Conservation (phyloP, 257 asterid species). For the Misopates orontium region DNA sequence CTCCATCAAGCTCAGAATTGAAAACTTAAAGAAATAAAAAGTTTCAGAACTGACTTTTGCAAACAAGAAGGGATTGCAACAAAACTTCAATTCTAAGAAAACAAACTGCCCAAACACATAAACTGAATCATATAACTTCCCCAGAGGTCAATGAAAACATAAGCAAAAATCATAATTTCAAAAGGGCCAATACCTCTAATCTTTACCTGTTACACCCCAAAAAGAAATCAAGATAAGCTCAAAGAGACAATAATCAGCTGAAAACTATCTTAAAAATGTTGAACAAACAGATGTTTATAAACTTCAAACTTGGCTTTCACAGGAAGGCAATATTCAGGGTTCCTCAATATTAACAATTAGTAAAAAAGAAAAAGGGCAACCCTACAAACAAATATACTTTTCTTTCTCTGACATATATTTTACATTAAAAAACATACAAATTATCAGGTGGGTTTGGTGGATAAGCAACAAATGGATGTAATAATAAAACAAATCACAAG, state of each 20-base stretch:
- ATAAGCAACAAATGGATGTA: conserved; percentile 38
- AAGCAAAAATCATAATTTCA: background rate
- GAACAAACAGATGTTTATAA: conserved; percentile 24
- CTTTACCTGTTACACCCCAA: conserved; percentile 24
- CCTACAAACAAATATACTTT: conserved; percentile 22
- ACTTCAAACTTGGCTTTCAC: conserved; percentile 30
- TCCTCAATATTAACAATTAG: conserved; percentile 33
- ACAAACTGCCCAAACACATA: background rate
- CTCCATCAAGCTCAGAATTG: too few species aligned
- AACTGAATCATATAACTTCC: background rate
- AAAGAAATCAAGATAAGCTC: conserved; percentile 33
- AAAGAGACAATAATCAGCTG: conserved; percentile 37
- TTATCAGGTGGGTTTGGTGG: conserved; percentile 43
- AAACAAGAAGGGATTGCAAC: too few species aligned
- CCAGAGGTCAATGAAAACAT: background rate
- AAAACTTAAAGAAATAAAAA: too few species aligned
- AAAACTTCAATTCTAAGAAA: too few species aligned
- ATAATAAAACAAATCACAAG: conserved; percentile 32
- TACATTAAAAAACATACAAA: conserved; percentile 21
- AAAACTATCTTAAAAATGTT: conserved; percentile 12
- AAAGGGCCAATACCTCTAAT: background rate
- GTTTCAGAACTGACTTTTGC: too few species aligned
- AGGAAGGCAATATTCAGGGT: conserved; percentile 24
- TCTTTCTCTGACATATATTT: conserved; percentile 22
- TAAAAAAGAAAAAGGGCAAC: conserved; percentile 30